phyloP scores from a whole-genome alignment of 306 rosid species.

The Cotoneaster glaucophyllus region DNA sequence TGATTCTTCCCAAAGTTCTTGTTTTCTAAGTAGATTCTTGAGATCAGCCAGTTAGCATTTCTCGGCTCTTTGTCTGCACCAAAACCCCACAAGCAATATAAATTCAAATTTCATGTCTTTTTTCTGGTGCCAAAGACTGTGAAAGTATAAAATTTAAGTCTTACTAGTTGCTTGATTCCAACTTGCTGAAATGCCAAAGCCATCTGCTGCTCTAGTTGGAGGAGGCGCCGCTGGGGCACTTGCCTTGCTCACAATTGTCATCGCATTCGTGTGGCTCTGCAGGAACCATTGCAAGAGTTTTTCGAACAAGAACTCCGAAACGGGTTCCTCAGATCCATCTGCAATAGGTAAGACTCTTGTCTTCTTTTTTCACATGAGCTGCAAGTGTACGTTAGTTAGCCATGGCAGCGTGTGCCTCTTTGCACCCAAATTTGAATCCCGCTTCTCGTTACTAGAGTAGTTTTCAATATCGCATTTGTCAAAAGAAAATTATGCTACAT shows the following conservation, averaged over 20 bases:
- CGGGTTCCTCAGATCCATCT: constrained; percentile 46
- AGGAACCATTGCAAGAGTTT: constrained; percentile 17
- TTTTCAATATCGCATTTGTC: not conserved
- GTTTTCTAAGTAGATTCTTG: constrained; percentile 25
- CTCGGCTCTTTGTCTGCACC: constrained; percentile 18
- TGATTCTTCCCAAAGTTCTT: constrained; percentile 10
- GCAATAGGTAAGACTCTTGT: constrained; percentile 24
- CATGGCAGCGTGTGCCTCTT: not conserved
- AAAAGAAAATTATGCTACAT: not conserved
- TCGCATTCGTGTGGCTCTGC: constrained; percentile 35
- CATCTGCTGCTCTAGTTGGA: constrained; percentile 23
- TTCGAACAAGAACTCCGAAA: constrained; percentile 32
- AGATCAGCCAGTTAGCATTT: constrained; percentile 28
- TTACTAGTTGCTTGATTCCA: not conserved
- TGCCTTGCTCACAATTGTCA: constrained; percentile 14
- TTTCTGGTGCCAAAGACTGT: not conserved
- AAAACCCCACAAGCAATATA: constrained; percentile 2
- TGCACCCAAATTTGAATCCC: not conserved
- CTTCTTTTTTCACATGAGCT: not conserved
- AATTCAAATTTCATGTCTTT: not conserved
- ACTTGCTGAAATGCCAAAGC: constrained; percentile 25
- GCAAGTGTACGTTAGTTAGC: not conserved
- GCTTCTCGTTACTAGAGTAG: not conserved
- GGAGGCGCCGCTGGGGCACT: constrained; percentile 27
- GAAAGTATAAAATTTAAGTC: not conserved